Evolutionary conservation across 768 basidiomycete species (phyloP).

Genomic region (Suillus ampliporus): DNA sequence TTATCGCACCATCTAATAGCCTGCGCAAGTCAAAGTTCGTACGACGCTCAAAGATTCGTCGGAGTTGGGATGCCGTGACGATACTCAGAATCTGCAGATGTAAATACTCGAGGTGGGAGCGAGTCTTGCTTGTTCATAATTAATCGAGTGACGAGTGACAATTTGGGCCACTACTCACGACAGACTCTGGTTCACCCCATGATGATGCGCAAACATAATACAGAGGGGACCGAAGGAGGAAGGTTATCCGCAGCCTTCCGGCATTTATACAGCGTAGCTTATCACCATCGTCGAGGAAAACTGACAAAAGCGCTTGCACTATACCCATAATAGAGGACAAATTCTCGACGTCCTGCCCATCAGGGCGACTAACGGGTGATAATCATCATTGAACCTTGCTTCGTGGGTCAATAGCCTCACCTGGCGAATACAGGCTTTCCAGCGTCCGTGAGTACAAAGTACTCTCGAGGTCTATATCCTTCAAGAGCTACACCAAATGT

Average conservation of each 20-base stretch:
- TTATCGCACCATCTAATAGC: conserved; percentile 61
- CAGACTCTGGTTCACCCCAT: conserved; percentile 96
- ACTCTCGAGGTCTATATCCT: conserved; percentile 63
- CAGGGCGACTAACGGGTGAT: conserved; percentile 48
- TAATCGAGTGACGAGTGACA: conserved; percentile 6
- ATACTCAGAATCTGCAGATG: conserved; percentile 93
- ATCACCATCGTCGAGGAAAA: conserved; percentile 93
- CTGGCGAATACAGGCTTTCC: conserved; percentile 97
- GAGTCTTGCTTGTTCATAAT: conserved; percentile 73
- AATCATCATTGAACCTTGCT: conserved; percentile 6
- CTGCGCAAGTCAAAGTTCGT: conserved; percentile 91
- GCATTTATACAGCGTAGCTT: conserved; percentile 84
- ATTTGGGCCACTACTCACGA: conserved; percentile 61
- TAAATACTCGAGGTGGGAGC: conserved; percentile 93
- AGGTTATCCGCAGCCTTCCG: conserved; percentile 82
- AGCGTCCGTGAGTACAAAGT: conserved; percentile 92
- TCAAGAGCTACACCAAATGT: conserved; percentile 3
- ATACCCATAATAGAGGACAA: conserved; percentile 86
- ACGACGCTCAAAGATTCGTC: conserved; percentile 84
- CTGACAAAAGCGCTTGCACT: conserved; percentile 94
- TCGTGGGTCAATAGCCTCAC: conserved; percentile 44
- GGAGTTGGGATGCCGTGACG: conserved; percentile 84
- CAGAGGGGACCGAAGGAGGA: conserved; percentile 84
- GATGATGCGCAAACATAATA: conserved; percentile 92
- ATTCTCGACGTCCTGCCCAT: conserved; percentile 62